Evolutionary conservation across 768 basidiomycete genomes (phyloP).

Genomic region (Rhizopogon vulgaris): DNA sequence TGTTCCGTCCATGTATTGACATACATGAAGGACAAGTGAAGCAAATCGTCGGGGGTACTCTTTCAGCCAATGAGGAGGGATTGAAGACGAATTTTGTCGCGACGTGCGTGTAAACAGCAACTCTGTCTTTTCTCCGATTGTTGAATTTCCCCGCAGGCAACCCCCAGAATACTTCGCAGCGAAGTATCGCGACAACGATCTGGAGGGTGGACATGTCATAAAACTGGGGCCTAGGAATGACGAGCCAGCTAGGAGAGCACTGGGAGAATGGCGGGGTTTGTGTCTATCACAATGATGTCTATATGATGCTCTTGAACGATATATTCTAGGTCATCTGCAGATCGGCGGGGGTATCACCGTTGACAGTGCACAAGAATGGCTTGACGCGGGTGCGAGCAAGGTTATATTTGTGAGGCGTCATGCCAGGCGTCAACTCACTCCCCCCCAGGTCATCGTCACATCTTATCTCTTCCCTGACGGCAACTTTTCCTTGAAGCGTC

Average conservation of each 20-base stretch:
- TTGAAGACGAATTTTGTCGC: slow-evolving; percentile 90
- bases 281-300: slow-evolving; percentile 7
- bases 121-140: background rate
- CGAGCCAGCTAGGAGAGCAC: slow-evolving; percentile 77
- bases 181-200: slow-evolving; percentile 61
- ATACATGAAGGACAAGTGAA: slow-evolving; percentile 94
- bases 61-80: slow-evolving; percentile 56
- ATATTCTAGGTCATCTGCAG: slow-evolving; percentile 63
- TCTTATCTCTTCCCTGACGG: slow-evolving; percentile 89
- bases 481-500: slow-evolving; percentile 68
- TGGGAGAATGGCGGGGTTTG: slow-evolving; percentile 78
- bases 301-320: slow-evolving; percentile 2
- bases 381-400: slow-evolving; percentile 87
- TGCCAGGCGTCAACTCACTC: slow-evolving; percentile 3
- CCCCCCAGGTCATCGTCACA: slow-evolving; percentile 86
- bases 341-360: slow-evolving; percentile 90
- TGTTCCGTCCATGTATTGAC: slow-evolving; percentile 94
- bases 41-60: slow-evolving; percentile 94
- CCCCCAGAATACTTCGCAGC: slow-evolving; percentile 74
- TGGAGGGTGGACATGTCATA: slow-evolving; percentile 91
- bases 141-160: slow-evolving; percentile 40
- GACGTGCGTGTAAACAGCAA: slow-evolving; percentile 43
- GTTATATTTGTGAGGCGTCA: slow-evolving; percentile 29
- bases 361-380: slow-evolving; percentile 76
- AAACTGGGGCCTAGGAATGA: slow-evolving; percentile 92